A percentile compares a stretch with the other conserved stretches of the same genome.
Evolutionary conservation across 805 yeast genomes (phyloP).

Genomic region (Yamadazyma endophytica): DNA sequence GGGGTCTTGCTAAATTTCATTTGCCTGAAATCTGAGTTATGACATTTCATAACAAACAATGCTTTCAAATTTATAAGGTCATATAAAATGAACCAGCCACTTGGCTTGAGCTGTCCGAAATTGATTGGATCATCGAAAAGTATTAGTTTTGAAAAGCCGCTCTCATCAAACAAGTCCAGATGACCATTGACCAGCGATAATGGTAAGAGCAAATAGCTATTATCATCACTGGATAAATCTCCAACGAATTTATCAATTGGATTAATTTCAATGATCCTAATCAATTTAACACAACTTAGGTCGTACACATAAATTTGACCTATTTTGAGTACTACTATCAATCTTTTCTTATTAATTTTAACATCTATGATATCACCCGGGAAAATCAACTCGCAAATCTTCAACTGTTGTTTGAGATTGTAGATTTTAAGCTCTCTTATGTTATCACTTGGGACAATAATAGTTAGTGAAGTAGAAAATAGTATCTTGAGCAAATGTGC

Average conservation of each 20-base stretch:
- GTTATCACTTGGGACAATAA: constrained; percentile 32
- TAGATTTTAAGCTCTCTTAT: constrained; percentile 34
- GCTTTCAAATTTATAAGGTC: constrained; percentile 33
- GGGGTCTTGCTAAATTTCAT: too few species aligned
- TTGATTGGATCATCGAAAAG: constrained; percentile 19
- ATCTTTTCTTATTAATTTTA: constrained; percentile 74
- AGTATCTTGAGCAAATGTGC: constrained; percentile 33
- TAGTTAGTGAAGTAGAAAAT: constrained; percentile 38
- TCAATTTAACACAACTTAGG: constrained; percentile 79
- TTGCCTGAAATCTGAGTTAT: constrained; percentile 31
- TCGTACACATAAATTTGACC: constrained; percentile 88
- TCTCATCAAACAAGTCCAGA: constrained; percentile 25
- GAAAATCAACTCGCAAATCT: constrained; percentile 84
- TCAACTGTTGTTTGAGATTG: constrained; percentile 38
- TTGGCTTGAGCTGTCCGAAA: constrained; percentile 22
- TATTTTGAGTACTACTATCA: constrained; percentile 65
- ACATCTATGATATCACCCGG: constrained; percentile 72
- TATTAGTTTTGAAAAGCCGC: constrained; percentile 4
- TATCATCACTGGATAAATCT: constrained; percentile 32
- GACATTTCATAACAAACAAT: constrained; percentile 34
- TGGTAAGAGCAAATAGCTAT: constrained; percentile 33
- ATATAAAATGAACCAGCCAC: constrained; percentile 39
- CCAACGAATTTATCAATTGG: constrained; percentile 22
- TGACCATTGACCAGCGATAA: constrained; percentile 22
- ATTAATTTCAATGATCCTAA: constrained; percentile 39